A percentile compares a stretch with the other conserved stretches of the same genome.
These are phyloP conservation scores for Tausonia pullulans DNA, from an alignment of 1,284 basidiomycete species.

Conservation along the genomic window DNA sequence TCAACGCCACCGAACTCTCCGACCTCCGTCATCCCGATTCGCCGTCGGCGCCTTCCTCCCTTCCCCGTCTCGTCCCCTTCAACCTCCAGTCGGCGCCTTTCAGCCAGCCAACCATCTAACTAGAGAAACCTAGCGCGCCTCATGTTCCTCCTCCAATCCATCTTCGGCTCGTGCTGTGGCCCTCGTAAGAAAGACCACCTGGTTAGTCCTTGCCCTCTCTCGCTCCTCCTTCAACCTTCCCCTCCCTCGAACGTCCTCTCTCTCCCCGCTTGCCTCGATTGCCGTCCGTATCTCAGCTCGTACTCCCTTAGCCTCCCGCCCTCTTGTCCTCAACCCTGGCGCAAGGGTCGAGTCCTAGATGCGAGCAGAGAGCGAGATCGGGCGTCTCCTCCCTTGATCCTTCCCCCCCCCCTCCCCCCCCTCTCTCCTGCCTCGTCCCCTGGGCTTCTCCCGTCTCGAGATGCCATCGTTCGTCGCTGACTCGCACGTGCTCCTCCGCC, in stretches of 20 bases:
- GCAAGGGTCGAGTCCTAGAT: background rate
- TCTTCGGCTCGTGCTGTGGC: background rate
- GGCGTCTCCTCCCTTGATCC: background rate
- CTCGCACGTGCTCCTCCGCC: too few species aligned
- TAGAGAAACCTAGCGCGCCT: background rate
- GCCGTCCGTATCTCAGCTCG: background rate
- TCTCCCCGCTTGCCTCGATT: background rate
- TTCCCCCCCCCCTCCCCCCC: background rate
- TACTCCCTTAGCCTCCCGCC: background rate
- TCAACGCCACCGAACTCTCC: too few species aligned
- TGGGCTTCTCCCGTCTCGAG: too few species aligned
- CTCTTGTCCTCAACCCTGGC: background rate
- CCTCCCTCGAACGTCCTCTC: background rate
- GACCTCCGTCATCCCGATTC: too few species aligned
- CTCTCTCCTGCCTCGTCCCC: background rate
- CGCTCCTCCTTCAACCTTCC: background rate
- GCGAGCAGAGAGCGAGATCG: background rate
- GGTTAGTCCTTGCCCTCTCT: background rate
- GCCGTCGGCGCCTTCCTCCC: too few species aligned
- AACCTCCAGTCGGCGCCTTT: background rate
- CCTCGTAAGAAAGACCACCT: background rate
- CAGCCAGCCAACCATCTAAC: background rate
- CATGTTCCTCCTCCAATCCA: background rate
- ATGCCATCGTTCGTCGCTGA: too few species aligned
- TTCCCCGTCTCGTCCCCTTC: background rate